Evolutionary conservation across 1,139 yeast genomes (phyloP).

Genomic region (Meyerozyma guilliermondii): DNA sequence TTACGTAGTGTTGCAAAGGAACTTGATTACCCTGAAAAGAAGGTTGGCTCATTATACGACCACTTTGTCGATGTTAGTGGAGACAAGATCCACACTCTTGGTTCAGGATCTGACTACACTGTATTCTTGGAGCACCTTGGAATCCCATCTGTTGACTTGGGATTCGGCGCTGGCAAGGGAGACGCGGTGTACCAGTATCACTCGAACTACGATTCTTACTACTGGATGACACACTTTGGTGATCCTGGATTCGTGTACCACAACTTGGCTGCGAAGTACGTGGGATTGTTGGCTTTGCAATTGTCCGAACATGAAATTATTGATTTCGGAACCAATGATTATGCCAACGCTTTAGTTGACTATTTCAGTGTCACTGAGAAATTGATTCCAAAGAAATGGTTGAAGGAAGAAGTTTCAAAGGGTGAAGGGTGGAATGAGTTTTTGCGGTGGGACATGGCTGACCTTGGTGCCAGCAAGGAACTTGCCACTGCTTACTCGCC

Average conservation of each 20-base stretch:
- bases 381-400: slow-evolving; percentile 14
- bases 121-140: slow-evolving; percentile 46
- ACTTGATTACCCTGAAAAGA: slow-evolving; percentile 44
- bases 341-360: slow-evolving; percentile 29
- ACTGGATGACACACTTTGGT: slow-evolving; percentile 59
- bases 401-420: slow-evolving; percentile 6
- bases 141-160: slow-evolving; percentile 37
- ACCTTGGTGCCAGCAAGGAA: slow-evolving; percentile 11
- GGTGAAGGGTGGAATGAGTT: slow-evolving; percentile 15
- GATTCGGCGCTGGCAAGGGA: slow-evolving; percentile 23
- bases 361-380: slow-evolving; percentile 15
- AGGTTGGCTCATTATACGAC: slow-evolving; percentile 46
- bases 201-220: slow-evolving; percentile 61
- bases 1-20: slow-evolving; percentile 29
- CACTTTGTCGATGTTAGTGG: slow-evolving; percentile 45
- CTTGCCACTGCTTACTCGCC: slow-evolving; percentile 17
- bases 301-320: slow-evolving; percentile 43
- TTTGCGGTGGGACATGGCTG: slow-evolving; percentile 15
- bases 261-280: slow-evolving; percentile 45
- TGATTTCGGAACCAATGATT: slow-evolving; percentile 36
- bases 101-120: slow-evolving; percentile 45
- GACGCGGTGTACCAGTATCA: slow-evolving; percentile 65
- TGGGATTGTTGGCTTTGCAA: slow-evolving; percentile 45
- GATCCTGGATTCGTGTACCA: slow-evolving; percentile 58
- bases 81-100: slow-evolving; percentile 30